phyloP scores from a whole-genome alignment of 768 basidiomycete genomes.

The Suillus alpinus region DNA sequence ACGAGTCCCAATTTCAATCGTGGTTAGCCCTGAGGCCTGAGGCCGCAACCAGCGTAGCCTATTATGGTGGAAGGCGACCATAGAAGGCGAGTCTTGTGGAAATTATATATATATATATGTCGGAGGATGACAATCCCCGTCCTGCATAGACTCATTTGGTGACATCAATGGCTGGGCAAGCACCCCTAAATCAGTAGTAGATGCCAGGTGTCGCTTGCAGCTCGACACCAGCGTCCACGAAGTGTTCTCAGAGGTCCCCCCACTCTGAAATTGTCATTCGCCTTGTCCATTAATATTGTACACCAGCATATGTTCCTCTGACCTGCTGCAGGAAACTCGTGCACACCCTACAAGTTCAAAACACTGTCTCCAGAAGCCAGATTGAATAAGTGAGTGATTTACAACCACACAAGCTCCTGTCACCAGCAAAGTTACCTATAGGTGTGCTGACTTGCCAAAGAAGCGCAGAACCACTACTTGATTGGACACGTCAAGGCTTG shows the following conservation, averaged over 20 bases:
- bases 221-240: not conserved
- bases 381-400: not conserved
- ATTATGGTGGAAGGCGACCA: not conserved
- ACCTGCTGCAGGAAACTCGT: not conserved
- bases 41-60: not conserved
- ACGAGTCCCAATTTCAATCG: not conserved
- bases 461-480: not conserved
- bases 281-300: not conserved
- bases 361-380: not conserved
- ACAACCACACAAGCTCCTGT: not conserved
- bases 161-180: not conserved
- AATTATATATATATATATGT: not conserved
- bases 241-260: not conserved
- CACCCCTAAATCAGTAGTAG: not conserved
- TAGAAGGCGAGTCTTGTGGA: not conserved
- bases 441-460: not conserved
- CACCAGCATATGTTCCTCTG: not conserved
- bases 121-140: slow-evolving; percentile 3
- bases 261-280: not conserved
- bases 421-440: no score
- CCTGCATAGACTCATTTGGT: not conserved
- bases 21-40: not conserved
- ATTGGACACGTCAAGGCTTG: not conserved
- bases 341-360: not conserved
- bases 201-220: not conserved